Conservation (phyloP, 192 early-diverging fungal species). For the Jimgerdemannia lactiflua region DNA sequence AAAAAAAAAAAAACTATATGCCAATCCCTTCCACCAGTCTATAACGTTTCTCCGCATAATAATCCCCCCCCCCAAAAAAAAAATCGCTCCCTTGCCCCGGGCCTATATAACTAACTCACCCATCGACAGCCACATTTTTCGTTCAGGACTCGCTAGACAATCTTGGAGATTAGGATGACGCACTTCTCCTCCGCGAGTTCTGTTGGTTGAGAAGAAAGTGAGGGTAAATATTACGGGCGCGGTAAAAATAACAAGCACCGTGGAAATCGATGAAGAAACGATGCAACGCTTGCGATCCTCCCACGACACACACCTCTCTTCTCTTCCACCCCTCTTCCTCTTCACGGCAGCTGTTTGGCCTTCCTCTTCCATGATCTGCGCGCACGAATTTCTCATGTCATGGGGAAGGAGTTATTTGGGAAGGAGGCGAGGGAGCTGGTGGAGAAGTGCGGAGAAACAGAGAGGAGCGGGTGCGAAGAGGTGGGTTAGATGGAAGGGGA, state of each 20-base stretch:
- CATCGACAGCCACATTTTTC: constrained; percentile 74
- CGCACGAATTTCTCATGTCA: constrained; percentile 61
- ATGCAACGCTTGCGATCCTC: no score
- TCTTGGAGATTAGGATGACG: constrained; percentile 73
- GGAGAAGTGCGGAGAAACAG: no score
- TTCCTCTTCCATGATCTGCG: constrained; percentile 62
- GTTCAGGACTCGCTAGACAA: constrained; percentile 87
- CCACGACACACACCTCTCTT: no score
- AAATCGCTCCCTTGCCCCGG: not conserved
- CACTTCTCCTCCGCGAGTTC: constrained; percentile 81
- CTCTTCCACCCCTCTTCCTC: constrained; percentile 32
- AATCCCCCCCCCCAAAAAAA: no score
- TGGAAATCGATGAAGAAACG: no score
- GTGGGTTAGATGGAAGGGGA: not conserved
- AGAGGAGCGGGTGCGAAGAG: no score
- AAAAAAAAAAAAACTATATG: no score
- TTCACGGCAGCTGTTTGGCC: constrained; percentile 41
- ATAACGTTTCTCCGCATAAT: no score
- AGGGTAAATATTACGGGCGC: no score
- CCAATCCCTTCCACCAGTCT: no score
- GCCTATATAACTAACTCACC: constrained; percentile 26
- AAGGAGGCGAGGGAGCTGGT: not conserved
- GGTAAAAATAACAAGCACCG: no score
- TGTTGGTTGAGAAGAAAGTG: constrained; percentile 16
- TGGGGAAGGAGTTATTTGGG: constrained; percentile 14